Evolutionary conservation across 768 basidiomycete species (phyloP), one percentile per base, ranked within the genome.

Genomic region (Leccinum obscurum): DNA sequence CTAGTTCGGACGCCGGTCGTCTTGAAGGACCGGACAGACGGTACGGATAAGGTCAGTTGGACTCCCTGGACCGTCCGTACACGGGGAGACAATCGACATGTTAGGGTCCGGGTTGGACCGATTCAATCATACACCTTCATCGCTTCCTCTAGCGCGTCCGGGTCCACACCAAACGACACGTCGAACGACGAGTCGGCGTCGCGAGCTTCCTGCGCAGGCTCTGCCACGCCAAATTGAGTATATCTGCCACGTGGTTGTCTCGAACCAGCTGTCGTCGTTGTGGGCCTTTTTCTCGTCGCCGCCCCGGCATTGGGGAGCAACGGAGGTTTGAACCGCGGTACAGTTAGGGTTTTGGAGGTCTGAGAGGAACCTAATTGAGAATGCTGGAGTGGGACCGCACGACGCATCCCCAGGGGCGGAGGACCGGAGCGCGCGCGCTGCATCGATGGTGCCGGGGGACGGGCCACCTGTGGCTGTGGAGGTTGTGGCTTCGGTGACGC

Each of bases 161-260:
- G 57, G 39, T 73, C 72, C 62, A 73, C 11, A 28, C 65, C 72
- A 55, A 73, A 75, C 11, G 72, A 73, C 15, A 73, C 39, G 37
- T 75, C 72, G 39, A 73, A 73, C 0, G 72, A 73, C 24, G 73
- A 73, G 34, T 75, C 73, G 4, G 68, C 54, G 22, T 72, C 71
- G 48, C 58, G 55, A 24, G 2, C 17, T 20, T 30, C 17, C 44
- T 48, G 65, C 49, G 6, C 39, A 4, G 32, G 54, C 24, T 57
- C 44, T 20, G 44, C 41, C 28, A 34, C 52, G 6, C 37, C 11
- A 2, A 4, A n/a, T 41, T 54, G 58, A 24, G 52, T 17, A 34
- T 15, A 11, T 24, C 10, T 22, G n/a, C 51, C n/a, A 22, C 54
- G 61, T 7, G 51, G 26, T 3, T 14, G 53, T 26, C 24, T 58